A percentile compares a stretch with the other conserved stretches of the same genome.
These are phyloP conservation scores for Pholiota adiposa DNA, from an alignment of 1,284 basidiomycete genomes.

Conservation along the genomic window DNA sequence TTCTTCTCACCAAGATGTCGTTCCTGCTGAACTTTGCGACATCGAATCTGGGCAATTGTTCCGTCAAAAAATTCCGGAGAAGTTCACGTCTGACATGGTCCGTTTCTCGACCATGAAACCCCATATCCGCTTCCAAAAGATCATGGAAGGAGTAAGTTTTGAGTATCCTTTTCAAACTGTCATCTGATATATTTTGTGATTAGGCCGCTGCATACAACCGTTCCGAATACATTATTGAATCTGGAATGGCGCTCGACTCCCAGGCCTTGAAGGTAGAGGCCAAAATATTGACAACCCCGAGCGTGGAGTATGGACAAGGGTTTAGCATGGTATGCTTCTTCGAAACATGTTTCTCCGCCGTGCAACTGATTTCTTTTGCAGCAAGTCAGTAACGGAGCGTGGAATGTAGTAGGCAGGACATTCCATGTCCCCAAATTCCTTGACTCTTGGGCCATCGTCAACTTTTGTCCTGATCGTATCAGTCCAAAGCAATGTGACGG, in stretches of 20 bases:
- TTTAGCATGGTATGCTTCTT: neutral
- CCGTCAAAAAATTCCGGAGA: constrained; percentile 46
- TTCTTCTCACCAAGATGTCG: constrained; percentile 34
- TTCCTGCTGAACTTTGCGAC: constrained; percentile 53
- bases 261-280: constrained; percentile 14
- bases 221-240: constrained; percentile 23
- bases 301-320: constrained; percentile 7
- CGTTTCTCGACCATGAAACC: constrained; percentile 48
- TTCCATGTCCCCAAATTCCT: constrained; percentile 24
- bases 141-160: constrained; percentile 35
- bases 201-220: constrained; percentile 12
- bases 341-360: too few species aligned
- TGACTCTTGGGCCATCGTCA: constrained; percentile 32
- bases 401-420: constrained; percentile 29
- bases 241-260: constrained; percentile 15
- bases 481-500: neutral
- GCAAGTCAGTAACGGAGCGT: constrained; percentile 24
- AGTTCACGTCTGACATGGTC: constrained; percentile 42
- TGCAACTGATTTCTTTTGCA: constrained; percentile 6
- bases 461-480: constrained; percentile 26
- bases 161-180: neutral
- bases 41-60: constrained; percentile 52
- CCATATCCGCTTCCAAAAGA: constrained; percentile 36
- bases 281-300: constrained; percentile 8
- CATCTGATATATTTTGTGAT: neutral